Conservation (phyloP, 2,329 filamentous ascomycete genomes). For the Colletotrichum aenigma region DNA sequence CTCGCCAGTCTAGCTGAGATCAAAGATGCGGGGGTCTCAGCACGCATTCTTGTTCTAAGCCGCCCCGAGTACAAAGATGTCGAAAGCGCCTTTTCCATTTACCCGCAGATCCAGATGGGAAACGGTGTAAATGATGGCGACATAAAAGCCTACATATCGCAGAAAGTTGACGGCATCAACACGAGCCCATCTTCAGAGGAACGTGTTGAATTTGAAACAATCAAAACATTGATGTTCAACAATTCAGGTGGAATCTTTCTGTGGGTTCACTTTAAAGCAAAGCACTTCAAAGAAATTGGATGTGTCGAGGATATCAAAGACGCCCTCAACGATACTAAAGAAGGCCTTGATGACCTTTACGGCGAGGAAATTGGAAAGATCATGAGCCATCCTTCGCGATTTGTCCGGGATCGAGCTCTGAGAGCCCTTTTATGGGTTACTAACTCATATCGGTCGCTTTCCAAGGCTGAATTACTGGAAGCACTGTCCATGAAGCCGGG, state of each 20-base stretch:
- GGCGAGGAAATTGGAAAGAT: neutral
- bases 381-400: neutral
- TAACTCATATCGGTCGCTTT: neutral
- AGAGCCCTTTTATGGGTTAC: neutral
- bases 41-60: neutral
- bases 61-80: neutral
- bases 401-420: neutral
- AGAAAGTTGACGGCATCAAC: neutral
- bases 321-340: neutral
- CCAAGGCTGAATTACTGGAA: neutral
- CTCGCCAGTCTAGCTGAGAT: neutral
- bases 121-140: neutral
- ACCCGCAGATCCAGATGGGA: neutral
- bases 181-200: neutral
- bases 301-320: neutral
- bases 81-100: neutral
- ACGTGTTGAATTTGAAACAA: neutral
- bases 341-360: neutral
- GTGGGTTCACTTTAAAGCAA: neutral
- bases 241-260: neutral
- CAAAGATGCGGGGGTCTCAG: neutral
- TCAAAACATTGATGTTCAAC: neutral
- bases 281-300: neutral
- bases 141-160: neutral
- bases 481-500: neutral